Base-by-base conservation (phyloP, 1,284 basidiomycete genomes). In the Pyrrhoderma lamaoense region DNA sequence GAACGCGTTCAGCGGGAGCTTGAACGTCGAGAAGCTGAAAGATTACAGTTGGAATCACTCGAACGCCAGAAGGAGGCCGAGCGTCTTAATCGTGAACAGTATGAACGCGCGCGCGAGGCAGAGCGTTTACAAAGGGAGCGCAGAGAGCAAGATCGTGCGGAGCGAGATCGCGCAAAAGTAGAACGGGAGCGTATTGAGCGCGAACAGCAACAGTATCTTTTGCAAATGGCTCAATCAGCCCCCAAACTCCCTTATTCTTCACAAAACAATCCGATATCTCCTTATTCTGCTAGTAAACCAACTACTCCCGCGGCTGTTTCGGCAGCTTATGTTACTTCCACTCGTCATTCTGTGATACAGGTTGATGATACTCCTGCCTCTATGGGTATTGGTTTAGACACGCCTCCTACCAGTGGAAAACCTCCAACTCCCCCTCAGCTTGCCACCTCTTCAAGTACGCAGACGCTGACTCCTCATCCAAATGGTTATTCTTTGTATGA, bases 151-250 rank as follows among this genome's bases (percentile, higher is more conserved):
- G 48, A 49, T n/a, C 48, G 48, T 31, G 39, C 25, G 18, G 48
- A 49, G 39, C 19, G 27, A 31, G 38, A 42, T 9, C 46, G 46
- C 16, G 14, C 37, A 14, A 49, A 21, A 40, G 14, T 34, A 14
- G 48, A 31, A 49, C 48, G 23, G 19, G 39, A 49, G 22, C 35
- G 37, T 14, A 16, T 47, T 16, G 51, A 52, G 38, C 51, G 45
- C 23, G 51, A 52, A 42, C 44, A 44, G 1, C 44, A 27, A 27
- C 22, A 47, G 21, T 31, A 25, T 44, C 42, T 31, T 31, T 31
- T 31, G 27, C 27, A 31, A 31, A 31, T 31, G 27, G 27, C 27
- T 31, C 27, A 31, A 31, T 31, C 27, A 11, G 27, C 27, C 11
- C 27, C 27, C 27, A 31, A 11, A 31, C 7, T 11, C 27, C 11